phyloP scores from a whole-genome alignment of 371 early-diverging fungal species.

The Blastocladiella emersonii region DNA sequence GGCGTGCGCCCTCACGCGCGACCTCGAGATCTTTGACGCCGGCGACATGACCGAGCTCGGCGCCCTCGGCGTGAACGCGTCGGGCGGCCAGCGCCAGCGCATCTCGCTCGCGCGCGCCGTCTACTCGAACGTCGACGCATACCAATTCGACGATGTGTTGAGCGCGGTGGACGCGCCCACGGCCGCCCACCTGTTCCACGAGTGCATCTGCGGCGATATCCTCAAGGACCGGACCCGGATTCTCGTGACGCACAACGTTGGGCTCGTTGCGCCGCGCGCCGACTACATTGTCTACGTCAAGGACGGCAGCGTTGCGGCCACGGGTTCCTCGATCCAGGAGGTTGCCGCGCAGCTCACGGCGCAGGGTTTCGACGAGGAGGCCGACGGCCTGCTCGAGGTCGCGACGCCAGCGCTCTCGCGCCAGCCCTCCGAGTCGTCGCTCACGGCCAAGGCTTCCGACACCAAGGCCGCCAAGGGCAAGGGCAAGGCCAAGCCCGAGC shows the following conservation, averaged over 20 bases:
- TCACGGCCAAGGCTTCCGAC: not conserved
- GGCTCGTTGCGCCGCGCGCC: slow-evolving; percentile 52
- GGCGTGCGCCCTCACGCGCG: slow-evolving; percentile 30
- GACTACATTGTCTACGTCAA: slow-evolving; percentile 51
- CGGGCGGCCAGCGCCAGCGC: slow-evolving; percentile 56
- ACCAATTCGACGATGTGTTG: slow-evolving; percentile 66
- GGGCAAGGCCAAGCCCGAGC: not conserved
- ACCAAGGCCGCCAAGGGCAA: not conserved
- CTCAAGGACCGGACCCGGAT: slow-evolving; percentile 68
- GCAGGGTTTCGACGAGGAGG: not conserved
- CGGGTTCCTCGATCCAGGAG: slow-evolving; percentile 31
- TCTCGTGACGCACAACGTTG: slow-evolving; percentile 58
- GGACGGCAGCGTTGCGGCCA: slow-evolving; percentile 43
- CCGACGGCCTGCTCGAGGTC: not conserved
- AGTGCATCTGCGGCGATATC: slow-evolving; percentile 21
- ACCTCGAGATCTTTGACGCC: slow-evolving; percentile 30
- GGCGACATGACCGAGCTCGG: slow-evolving; percentile 84
- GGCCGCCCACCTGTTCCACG: slow-evolving; percentile 51
- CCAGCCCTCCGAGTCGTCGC: not conserved
- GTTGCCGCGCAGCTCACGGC: not conserved
- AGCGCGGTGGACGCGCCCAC: slow-evolving; percentile 77
- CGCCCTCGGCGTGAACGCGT: slow-evolving; percentile 71
- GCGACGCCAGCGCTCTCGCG: not conserved
- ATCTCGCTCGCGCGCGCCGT: slow-evolving; percentile 41
- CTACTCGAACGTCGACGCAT: slow-evolving; percentile 22